Conservation (phyloP, 495 filamentous ascomycete genomes). For the Mytilinidion resinicola region DNA sequence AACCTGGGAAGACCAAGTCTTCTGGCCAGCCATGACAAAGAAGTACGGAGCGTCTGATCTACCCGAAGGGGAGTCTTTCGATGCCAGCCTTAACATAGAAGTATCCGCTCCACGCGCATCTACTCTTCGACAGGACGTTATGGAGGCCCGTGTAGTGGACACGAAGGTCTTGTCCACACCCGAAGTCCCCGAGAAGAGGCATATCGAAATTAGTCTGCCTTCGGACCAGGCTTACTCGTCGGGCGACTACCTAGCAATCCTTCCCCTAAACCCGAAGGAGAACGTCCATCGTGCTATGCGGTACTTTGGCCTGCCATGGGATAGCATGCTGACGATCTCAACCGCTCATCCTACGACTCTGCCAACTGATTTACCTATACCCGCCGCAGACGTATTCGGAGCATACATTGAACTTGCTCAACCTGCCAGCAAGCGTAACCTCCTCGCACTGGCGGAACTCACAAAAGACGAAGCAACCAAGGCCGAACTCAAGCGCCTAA, state of each 20-base stretch:
- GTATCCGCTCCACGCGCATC: constrained; percentile 54
- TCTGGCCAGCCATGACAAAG: constrained; percentile 56
- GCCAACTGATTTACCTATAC: constrained; percentile 46
- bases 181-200: constrained; percentile 53
- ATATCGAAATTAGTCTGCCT: constrained; percentile 61
- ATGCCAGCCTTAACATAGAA: constrained; percentile 46
- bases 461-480: constrained; percentile 35
- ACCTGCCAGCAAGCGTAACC: constrained; percentile 57
- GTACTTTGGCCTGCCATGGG: constrained; percentile 55
- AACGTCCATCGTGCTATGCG: constrained; percentile 50
- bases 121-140: constrained; percentile 57
- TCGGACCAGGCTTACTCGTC: constrained; percentile 58
- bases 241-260: constrained; percentile 70
- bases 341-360: constrained; percentile 12
- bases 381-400: constrained; percentile 55
- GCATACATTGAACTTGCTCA: constrained; percentile 68
- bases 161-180: constrained; percentile 43
- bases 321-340: constrained; percentile 38
- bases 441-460: constrained; percentile 40
- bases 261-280: constrained; percentile 60
- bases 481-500: constrained; percentile 43
- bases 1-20: constrained; percentile 44
- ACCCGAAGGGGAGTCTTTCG: constrained; percentile 30
- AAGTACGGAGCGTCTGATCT: constrained; percentile 36
- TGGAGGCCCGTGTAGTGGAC: constrained; percentile 47